Base-by-base conservation (phyloP, 805 yeast species). In the Metschnikowia shivogae region DNA sequence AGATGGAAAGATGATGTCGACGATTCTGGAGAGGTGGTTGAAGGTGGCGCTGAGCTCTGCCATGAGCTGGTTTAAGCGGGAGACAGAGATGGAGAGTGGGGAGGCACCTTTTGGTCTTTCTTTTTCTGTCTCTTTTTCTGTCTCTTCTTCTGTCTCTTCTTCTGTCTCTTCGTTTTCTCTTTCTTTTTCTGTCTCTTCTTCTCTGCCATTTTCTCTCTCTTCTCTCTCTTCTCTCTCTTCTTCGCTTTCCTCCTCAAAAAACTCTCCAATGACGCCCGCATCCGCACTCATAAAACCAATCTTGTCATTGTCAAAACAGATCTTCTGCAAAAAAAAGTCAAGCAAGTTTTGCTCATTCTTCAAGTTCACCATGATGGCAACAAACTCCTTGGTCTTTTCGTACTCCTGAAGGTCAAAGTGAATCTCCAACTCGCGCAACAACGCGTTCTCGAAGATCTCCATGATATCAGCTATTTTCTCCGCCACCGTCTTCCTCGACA, bases 391-490 rank as follows among this genome's bases (percentile, higher is more conserved):
- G 11, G 77, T 70, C 17, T 62, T 60, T 3, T 55, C 60, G 50
- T 63, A 77, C 33, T 81, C 78, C 36, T 70, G 64, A 1, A 70
- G 57, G 36, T 75, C 78, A 47, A 75, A 73, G 49, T 76, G 82
- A 27, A 72, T 62, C 42, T 85, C 90, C 47, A 86, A 72, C 58
- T 88, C 95, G 37, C 80, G 63, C 12, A 87, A 60, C 6, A 85
- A 72, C 0, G 93, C 86, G 58, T 77, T 84, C 34, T 84, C 83
- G 58, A 88, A 86, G 14, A 86, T 68, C 55, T 84, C 92, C 32
- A 80, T 61, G 10, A 82, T 68, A 3, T 84, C 72, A 31, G 72
- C 74, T 38, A 84, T 62, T 47, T 78, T 74, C 55, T 59, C 72
- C 53, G 58, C 67, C 48, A 55, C 66, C 39, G 49, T 44, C 45